phyloP scores from a whole-genome alignment of 2,329 filamentous ascomycete genomes.

The Penicillium griseofulvum region DNA sequence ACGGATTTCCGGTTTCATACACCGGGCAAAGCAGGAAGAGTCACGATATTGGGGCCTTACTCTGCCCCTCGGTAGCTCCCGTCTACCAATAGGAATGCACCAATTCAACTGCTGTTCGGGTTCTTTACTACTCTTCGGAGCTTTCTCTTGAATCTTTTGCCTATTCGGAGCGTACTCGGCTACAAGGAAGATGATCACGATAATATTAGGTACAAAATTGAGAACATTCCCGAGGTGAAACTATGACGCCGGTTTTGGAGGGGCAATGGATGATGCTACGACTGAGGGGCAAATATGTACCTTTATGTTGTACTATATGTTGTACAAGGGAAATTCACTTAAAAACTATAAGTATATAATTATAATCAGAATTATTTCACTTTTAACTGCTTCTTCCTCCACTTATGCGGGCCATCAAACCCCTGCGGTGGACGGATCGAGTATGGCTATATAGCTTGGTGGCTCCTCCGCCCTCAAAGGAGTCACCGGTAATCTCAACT shows the following conservation, averaged over 20 bases:
- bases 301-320: no score
- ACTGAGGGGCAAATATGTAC: conserved; percentile 10
- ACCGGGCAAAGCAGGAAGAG: conserved; percentile 45
- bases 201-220: conserved; percentile 1
- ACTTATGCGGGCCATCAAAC: neutral
- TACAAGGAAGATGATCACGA: conserved; percentile 8
- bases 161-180: conserved; percentile 22
- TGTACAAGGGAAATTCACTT: no score
- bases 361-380: no score
- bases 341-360: no score
- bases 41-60: conserved; percentile 31
- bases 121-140: conserved; percentile 24
- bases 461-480: conserved; percentile 17
- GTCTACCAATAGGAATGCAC: conserved; percentile 29
- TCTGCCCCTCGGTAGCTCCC: conserved; percentile 30
- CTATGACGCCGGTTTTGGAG: conserved; percentile 3
- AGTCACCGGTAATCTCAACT: conserved; percentile 18
- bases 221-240: conserved; percentile 2
- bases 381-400: no score
- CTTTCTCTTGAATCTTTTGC: conserved; percentile 31
- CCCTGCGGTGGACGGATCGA: conserved; percentile 18
- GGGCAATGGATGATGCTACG: conserved; percentile 17
- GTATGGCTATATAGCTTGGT: conserved; percentile 13
- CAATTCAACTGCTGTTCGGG: conserved; percentile 18
- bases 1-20: conserved; percentile 43